These are phyloP conservation scores for Cenchrus fungigraminus DNA, from an alignment of 176 grass and related monocot species.

Conservation along the genomic window DNA sequence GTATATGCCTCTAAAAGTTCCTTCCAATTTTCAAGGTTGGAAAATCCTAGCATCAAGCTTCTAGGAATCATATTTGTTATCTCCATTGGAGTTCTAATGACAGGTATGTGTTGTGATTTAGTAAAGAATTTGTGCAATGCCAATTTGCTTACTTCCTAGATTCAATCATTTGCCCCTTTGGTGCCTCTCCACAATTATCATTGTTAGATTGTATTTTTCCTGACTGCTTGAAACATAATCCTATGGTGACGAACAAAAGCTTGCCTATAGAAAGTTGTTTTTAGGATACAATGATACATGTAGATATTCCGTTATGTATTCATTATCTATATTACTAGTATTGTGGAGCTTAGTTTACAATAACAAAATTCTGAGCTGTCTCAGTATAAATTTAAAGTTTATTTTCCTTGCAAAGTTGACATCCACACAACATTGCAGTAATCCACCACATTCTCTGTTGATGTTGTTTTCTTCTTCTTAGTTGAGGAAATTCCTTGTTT, in stretches of 20 bases:
- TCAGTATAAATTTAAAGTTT: not conserved
- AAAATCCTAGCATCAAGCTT: constrained; percentile 93
- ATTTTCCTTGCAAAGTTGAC: not conserved
- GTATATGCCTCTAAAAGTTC: constrained; percentile 33
- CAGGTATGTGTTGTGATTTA: constrained; percentile 57
- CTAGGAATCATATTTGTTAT: constrained; percentile 93
- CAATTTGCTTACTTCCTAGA: not conserved
- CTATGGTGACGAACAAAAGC: not conserved
- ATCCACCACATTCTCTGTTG: not conserved
- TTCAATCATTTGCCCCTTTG: not conserved
- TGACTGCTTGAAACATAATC: constrained; percentile 22
- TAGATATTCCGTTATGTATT: not conserved
- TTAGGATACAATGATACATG: not conserved
- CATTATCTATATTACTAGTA: not conserved
- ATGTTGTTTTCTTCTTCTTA: not conserved
- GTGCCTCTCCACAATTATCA: not conserved
- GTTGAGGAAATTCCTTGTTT: not conserved
- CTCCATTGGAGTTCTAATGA: constrained; percentile 89
- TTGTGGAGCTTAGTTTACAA: not conserved
- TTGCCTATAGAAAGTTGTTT: not conserved
- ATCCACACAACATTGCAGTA: not conserved
- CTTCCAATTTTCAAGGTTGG: constrained; percentile 73
- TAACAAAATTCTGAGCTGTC: not conserved
- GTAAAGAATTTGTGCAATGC: constrained; percentile 13
- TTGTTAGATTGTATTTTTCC: not conserved